A percentile compares a stretch with the other conserved stretches of the same genome.
Conservation (phyloP, 306 rosid species). For the Cucurbita pepo region DNA sequence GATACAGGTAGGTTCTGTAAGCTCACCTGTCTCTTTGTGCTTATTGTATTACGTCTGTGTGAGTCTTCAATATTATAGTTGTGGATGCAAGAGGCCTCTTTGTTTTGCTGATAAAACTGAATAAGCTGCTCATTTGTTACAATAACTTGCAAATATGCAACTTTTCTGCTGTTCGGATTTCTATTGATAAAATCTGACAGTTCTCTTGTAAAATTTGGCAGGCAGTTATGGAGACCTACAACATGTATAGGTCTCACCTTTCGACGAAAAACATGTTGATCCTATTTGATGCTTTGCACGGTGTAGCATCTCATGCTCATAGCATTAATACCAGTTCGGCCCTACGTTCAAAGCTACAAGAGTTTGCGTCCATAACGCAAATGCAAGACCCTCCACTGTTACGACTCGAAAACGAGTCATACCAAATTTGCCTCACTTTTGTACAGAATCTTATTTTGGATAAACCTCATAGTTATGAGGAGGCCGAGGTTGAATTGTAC, state of each 20-base stretch:
- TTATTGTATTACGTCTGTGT: not conserved
- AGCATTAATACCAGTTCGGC: constrained; percentile 34
- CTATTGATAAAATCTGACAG: not conserved
- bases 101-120: not conserved
- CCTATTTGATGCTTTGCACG: constrained; percentile 61
- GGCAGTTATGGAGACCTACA: constrained; percentile 93
- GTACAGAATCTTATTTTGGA: constrained; percentile 72
- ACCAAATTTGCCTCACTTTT: constrained; percentile 79
- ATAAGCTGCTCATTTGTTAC: not conserved
- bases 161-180: not conserved
- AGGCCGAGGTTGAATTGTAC: constrained; percentile 54
- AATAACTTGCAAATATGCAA: not conserved
- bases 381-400: constrained; percentile 98
- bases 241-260: constrained; percentile 55
- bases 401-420: constrained; percentile 89
- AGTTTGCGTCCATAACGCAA: constrained; percentile 76
- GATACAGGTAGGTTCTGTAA: constrained; percentile 58
- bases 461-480: constrained; percentile 44
- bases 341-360: constrained; percentile 77
- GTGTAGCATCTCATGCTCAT: constrained; percentile 70
- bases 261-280: constrained; percentile 43
- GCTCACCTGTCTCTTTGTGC: not conserved
- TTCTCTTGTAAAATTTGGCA: constrained; percentile 30
- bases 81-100: not conserved
- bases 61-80: not conserved